Evolutionary conservation across 768 basidiomycete species (phyloP).

Genomic region (Amanita jacksonii): DNA sequence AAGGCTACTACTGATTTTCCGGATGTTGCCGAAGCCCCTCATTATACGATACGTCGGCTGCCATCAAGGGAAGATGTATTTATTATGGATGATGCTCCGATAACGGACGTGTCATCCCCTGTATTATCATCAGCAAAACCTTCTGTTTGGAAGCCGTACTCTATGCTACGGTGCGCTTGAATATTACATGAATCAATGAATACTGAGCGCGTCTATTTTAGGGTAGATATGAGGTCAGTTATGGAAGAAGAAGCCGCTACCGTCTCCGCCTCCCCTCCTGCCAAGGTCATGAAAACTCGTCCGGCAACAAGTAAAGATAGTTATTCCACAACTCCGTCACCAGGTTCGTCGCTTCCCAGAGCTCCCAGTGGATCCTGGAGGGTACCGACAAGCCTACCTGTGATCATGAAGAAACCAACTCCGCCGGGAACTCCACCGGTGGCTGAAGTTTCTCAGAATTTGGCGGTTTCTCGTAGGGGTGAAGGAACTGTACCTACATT

Average conservation of each 20-base stretch:
- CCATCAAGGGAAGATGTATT: conserved; percentile 64
- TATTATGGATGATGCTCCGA: conserved; percentile 71
- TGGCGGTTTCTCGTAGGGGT: background rate
- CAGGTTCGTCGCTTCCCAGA: background rate
- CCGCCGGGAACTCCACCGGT: background rate
- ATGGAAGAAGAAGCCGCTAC: conserved; percentile 65
- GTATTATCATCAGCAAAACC: conserved; percentile 5
- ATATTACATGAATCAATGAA: conserved; percentile 7
- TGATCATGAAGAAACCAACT: background rate
- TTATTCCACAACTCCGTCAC: background rate
- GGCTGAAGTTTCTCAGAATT: background rate
- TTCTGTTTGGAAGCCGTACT: conserved; percentile 40
- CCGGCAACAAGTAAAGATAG: conserved; percentile 1
- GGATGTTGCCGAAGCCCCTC: conserved; percentile 15
- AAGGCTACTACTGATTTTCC: conserved; percentile 11
- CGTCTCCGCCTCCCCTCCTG: conserved; percentile 6
- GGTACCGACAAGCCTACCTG: background rate
- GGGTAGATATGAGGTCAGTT: conserved; percentile 76
- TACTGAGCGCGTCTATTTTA: conserved; percentile 19
- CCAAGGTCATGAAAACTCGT: background rate
- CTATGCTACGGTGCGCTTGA: conserved; percentile 39
- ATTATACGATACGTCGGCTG: conserved; percentile 18
- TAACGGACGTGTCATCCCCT: conserved; percentile 15
- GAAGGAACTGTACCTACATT: background rate
- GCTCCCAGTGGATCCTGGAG: conserved; percentile 1